Percentiles rank a stretch among this genome's conserved stretches.
phyloP scores from a whole-genome alignment of 129 eudicot genomes.

The Flaveria robusta region DNA sequence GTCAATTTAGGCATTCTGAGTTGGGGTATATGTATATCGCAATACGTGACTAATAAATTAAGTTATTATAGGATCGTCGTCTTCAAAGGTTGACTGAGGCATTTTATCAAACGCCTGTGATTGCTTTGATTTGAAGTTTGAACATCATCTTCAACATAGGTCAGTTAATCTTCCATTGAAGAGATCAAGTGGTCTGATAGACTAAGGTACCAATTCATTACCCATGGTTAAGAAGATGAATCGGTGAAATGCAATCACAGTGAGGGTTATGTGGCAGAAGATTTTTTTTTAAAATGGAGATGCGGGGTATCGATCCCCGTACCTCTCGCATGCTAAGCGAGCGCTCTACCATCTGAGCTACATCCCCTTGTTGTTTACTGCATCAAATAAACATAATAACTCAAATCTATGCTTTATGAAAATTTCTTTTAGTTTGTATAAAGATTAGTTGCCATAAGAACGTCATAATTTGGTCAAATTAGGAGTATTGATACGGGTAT shows the following conservation, averaged over 20 bases:
- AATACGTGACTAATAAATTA: background rate
- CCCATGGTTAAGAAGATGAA: no score
- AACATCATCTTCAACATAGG: background rate
- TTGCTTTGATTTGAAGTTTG: no score
- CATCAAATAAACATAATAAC: no score
- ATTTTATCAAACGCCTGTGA: conserved; percentile 5
- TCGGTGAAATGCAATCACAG: no score
- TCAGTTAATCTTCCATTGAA: background rate
- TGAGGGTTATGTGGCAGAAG: no score
- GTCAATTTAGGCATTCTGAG: conserved; percentile 30
- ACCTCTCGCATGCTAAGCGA: conserved; percentile 81
- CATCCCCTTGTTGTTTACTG: conserved; percentile 60
- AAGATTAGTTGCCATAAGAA: no score
- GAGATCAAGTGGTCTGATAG: background rate
- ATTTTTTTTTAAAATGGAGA: no score
- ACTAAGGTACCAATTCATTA: background rate
- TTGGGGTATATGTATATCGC: background rate
- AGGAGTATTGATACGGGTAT: no score
- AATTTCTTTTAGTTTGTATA: no score
- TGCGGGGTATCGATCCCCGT: conserved; percentile 78
- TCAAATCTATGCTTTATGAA: no score
- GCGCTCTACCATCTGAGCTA: conserved; percentile 75
- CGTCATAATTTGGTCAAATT: no score
- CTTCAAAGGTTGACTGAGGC: background rate
- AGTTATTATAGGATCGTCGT: background rate